Conservation (phyloP, 2,329 filamentous ascomycete genomes). For the Juglanconis oblonga region DNA sequence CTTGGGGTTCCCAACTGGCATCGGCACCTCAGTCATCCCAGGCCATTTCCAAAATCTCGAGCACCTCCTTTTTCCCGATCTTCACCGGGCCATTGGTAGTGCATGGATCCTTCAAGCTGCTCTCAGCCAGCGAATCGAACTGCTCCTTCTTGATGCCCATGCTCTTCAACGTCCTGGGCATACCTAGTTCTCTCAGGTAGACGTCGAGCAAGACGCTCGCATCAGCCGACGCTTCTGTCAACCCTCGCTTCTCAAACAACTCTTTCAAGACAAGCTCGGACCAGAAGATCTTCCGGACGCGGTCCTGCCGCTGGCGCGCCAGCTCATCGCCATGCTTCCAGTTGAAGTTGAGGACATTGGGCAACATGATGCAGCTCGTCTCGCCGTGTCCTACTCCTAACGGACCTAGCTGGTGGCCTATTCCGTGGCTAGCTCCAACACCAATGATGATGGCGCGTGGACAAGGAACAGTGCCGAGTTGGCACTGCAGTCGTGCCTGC, state of each 20-base stretch:
- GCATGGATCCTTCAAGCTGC: constrained; percentile 48
- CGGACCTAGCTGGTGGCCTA: constrained; percentile 52
- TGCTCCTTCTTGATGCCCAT: constrained; percentile 47
- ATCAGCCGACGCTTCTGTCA: constrained; percentile 31
- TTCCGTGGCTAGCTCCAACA: constrained; percentile 46
- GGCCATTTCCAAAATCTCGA: constrained; percentile 47
- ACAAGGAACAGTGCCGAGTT: neutral
- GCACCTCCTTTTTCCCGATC: constrained; percentile 45
- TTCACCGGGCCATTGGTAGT: constrained; percentile 49
- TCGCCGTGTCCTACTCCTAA: constrained; percentile 58
- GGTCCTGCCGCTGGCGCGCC: constrained; percentile 35
- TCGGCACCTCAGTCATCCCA: neutral
- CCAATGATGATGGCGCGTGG: neutral
- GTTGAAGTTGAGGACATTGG: constrained; percentile 57
- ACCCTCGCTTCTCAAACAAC: constrained; percentile 19
- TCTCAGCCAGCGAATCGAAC: constrained; percentile 44
- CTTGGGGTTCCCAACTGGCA: too few relatives aligned
- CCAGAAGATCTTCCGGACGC: constrained; percentile 38
- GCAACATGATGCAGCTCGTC: constrained; percentile 55
- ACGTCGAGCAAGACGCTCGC: constrained; percentile 50
- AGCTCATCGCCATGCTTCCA: constrained; percentile 34
- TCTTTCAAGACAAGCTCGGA: constrained; percentile 30
- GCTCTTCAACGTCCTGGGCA: constrained; percentile 52
- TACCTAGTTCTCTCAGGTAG: constrained; percentile 47
- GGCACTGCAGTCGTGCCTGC: neutral